Evolutionary conservation across 805 yeast genomes (phyloP).

Genomic region (Kodamaea hsintzibuensis): DNA sequence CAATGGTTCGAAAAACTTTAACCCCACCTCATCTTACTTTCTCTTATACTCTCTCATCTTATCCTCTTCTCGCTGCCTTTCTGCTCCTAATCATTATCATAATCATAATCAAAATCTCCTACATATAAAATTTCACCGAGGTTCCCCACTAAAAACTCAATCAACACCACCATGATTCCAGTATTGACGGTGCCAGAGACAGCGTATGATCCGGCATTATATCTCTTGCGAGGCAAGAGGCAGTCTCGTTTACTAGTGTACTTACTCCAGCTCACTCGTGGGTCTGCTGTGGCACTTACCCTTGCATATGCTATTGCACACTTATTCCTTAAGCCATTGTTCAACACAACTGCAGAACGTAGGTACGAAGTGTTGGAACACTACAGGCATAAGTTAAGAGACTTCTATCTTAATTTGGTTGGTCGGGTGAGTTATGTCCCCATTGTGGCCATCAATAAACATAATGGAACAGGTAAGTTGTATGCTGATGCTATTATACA

Average conservation of each 20-base stretch:
- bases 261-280: constrained; percentile 32
- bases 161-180: constrained; percentile 25
- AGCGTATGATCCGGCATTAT: constrained; percentile 35
- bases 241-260: constrained; percentile 27
- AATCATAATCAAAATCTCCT: neutral
- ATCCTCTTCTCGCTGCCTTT: no score
- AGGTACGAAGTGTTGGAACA: constrained; percentile 36
- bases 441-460: constrained; percentile 34
- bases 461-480: constrained; percentile 22
- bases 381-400: constrained; percentile 34
- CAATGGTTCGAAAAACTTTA: no score
- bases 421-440: constrained; percentile 40
- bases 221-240: constrained; percentile 14
- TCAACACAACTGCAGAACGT: constrained; percentile 29
- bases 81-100: no score
- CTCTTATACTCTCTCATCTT: no score
- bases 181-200: constrained; percentile 42
- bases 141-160: constrained; percentile 7
- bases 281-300: constrained; percentile 33
- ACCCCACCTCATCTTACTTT: no score
- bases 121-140: constrained; percentile 1
- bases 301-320: constrained; percentile 33
- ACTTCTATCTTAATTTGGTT: constrained; percentile 34
- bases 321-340: constrained; percentile 35
- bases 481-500: constrained; percentile 41